These are phyloP conservation scores for Cryptococcus jaspeensis DNA, from an alignment of 1,284 basidiomycete species.

Conservation along the genomic window DNA sequence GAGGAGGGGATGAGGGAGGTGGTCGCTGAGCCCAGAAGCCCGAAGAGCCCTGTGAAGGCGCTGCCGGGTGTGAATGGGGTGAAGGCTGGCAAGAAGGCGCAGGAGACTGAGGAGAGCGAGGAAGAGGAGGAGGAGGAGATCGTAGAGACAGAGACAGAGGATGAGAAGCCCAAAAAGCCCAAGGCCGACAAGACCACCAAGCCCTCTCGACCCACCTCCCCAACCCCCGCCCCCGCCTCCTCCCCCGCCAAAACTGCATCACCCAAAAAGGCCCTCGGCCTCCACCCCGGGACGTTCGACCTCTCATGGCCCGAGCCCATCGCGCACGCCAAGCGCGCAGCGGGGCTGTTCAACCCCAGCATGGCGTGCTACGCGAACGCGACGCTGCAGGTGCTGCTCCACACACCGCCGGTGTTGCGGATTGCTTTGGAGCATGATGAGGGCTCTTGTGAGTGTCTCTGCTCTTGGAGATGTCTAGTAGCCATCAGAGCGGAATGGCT, in stretches of 20 bases:
- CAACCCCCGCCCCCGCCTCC: neutral
- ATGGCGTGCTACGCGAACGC: constrained; percentile 99
- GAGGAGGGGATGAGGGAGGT: constrained; percentile 18
- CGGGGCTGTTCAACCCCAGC: constrained; percentile 82
- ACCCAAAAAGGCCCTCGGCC: neutral
- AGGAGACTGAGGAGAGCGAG: neutral
- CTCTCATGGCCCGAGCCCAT: constrained; percentile 35
- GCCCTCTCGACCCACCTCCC: neutral
- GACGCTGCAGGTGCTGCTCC: constrained; percentile 87
- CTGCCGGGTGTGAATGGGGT: neutral
- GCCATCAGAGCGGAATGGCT: neutral
- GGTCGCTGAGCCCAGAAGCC: constrained; percentile 15
- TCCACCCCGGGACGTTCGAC: constrained; percentile 17
- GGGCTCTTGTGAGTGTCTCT: constrained; percentile 53
- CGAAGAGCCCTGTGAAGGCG: constrained; percentile 7
- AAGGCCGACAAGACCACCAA: neutral
- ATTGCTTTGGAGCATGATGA: constrained; percentile 63
- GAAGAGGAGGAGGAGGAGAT: neutral
- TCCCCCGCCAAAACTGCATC: neutral
- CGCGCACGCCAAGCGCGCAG: constrained; percentile 17
- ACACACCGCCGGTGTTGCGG: constrained; percentile 85
- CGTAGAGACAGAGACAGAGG: neutral
- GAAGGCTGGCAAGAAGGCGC: neutral
- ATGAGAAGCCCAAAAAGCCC: constrained; percentile 2
- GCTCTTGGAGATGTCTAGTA: neutral